Evolutionary conservation across 257 asterid genomes (phyloP).

Genomic region (Orobanche coerulescens): DNA sequence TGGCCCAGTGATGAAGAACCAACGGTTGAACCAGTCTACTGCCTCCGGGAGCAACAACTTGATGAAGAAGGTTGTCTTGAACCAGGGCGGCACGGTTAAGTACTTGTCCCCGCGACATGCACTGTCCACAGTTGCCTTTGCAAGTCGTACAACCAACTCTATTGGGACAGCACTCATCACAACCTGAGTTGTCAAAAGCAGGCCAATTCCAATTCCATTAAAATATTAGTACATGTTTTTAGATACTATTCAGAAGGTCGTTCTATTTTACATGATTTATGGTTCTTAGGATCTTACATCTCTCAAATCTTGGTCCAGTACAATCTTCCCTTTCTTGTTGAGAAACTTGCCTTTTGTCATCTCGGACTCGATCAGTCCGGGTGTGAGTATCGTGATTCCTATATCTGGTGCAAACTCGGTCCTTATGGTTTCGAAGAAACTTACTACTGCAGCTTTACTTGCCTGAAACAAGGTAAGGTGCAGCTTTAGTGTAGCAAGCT

Average conservation of each 20-base stretch:
- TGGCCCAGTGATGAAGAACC: constrained; percentile 36
- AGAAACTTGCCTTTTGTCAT: constrained; percentile 57
- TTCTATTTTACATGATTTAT: background rate
- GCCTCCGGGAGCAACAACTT: constrained; percentile 42
- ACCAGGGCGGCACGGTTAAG: constrained; percentile 49
- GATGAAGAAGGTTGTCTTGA: constrained; percentile 24
- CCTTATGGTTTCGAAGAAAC: constrained; percentile 63
- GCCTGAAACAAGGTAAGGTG: constrained; percentile 36
- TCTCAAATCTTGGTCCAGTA: constrained; percentile 45
- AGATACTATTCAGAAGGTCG: background rate
- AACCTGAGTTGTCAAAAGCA: constrained; percentile 26
- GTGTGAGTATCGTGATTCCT: constrained; percentile 52
- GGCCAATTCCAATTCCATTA: background rate
- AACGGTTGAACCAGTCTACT: constrained; percentile 44
- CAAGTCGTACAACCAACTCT: constrained; percentile 31
- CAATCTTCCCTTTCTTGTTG: constrained; percentile 34
- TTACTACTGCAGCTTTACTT: constrained; percentile 71
- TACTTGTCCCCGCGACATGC: constrained; percentile 64
- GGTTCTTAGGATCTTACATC: constrained; percentile 38
- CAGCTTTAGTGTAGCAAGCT: background rate
- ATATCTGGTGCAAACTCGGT: constrained; percentile 52
- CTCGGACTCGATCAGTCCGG: constrained; percentile 70
- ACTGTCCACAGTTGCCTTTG: constrained; percentile 38
- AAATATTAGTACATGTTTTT: background rate
- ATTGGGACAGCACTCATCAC: constrained; percentile 38